Evolutionary conservation across 352 stramenopile genomes (phyloP), one percentile per base, ranked within the genome.

Genomic region (Pythium volutum): DNA sequence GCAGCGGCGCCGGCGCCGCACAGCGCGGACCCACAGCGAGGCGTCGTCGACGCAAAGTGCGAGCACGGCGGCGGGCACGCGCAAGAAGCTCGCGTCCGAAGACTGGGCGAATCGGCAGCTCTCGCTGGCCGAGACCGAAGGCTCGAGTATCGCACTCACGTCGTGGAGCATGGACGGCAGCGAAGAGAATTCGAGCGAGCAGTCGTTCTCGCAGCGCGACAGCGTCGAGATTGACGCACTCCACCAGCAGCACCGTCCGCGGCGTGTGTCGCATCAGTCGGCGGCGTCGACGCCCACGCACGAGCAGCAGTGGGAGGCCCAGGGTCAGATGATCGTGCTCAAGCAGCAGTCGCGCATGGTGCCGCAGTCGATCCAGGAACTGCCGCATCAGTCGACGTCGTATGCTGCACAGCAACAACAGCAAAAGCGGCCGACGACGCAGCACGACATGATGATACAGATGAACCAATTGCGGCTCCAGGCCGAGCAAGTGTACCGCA

Each of bases 391-490:
- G n/a, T n/a, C n/a, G n/a, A n/a, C n/a, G n/a, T n/a, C n/a, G n/a
- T n/a, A n/a, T n/a, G n/a, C 29, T 15, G 18, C 31, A 42, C 49
- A 55, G 29, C 16, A 12, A 9, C 7, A n/a, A 18, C 11, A 55
- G n/a, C 22, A 48, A 20, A 55, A 55, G 31, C 29, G 6, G 10
- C 48, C 29, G 10, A 43, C 16, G n/a, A 8, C 38, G 8, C 58
- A 59, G 49, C 49, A 59, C 27, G 39, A 41, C 22, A 55, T 53
- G 50, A 53, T 9, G 49, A 41, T 56, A 42, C 64, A 70, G 53
- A 72, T 72, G 65, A 62, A 62, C 48, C 59, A 67, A 38, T 36
- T 72, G 16, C 54, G 54, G 0, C 39, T 67, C 15, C 59, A 64
- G 16, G 65, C 59, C 8, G 59, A 72, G 50, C 59, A 67, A 14